Evolutionary conservation across 495 filamentous ascomycete species (phyloP).

Genomic region (Penicillium angulare): DNA sequence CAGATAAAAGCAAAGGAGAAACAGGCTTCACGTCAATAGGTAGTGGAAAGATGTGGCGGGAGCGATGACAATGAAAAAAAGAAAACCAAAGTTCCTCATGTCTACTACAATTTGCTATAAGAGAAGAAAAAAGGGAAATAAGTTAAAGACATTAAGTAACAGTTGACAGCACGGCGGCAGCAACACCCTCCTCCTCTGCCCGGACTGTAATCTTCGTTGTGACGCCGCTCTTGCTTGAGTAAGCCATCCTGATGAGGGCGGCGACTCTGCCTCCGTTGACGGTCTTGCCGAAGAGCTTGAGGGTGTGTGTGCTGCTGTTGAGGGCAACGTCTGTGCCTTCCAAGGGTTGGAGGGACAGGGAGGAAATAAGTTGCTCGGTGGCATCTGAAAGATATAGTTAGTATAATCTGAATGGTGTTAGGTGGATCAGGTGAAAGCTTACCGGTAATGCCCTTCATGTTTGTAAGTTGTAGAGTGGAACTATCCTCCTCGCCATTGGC

Average conservation of each 20-base stretch:
- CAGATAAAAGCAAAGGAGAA: not conserved
- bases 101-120: constrained; percentile 33
- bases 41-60: not conserved
- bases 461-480: constrained; percentile 87
- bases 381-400: constrained; percentile 67
- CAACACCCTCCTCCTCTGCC: constrained; percentile 89
- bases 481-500: constrained; percentile 84
- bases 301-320: constrained; percentile 83
- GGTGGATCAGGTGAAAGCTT: constrained; percentile 34
- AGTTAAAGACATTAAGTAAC: constrained; percentile 62
- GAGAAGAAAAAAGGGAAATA: constrained; percentile 17
- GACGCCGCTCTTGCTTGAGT: constrained; percentile 84
- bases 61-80: constrained; percentile 5
- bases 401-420: constrained; percentile 10
- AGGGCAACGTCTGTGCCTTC: constrained; percentile 90
- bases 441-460: constrained; percentile 91
- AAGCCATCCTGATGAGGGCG: constrained; percentile 88
- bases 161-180: constrained; percentile 76
- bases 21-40: not conserved
- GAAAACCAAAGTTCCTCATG: constrained; percentile 21
- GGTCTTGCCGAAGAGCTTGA: constrained; percentile 96
- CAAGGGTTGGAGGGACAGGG: constrained; percentile 87
- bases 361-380: constrained; percentile 82
- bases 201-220: constrained; percentile 91
- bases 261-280: constrained; percentile 87